Percentiles rank a stretch among this genome's conserved stretches.
Evolutionary conservation across 768 basidiomycete species (phyloP).

Genomic region (Mycena leptocephala): DNA sequence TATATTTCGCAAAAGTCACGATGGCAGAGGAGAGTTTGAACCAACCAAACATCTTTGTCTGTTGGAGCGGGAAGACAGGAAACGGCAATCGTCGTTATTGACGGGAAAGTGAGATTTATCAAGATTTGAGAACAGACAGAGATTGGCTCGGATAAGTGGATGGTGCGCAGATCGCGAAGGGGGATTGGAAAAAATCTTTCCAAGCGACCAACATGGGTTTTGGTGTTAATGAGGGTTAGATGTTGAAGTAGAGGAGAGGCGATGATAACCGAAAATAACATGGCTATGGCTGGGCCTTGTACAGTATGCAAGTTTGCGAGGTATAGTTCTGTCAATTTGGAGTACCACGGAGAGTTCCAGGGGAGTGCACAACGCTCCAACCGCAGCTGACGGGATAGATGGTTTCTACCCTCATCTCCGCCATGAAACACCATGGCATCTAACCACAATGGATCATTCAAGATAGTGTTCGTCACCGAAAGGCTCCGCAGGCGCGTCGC

Average conservation of each 20-base stretch:
- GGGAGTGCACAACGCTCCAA: slow-evolving; percentile 30
- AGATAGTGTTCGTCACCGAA: background rate
- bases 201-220: background rate
- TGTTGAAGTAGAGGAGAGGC: slow-evolving; percentile 27
- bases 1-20: background rate
- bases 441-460: slow-evolving; percentile 11
- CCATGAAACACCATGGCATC: slow-evolving; percentile 13
- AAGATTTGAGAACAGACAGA: background rate
- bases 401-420: background rate
- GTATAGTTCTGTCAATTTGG: slow-evolving; percentile 29
- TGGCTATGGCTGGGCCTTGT: slow-evolving; percentile 20
- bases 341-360: slow-evolving; percentile 34
- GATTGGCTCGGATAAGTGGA: background rate
- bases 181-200: background rate
- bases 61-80: background rate
- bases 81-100: background rate
- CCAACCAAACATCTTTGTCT: background rate
- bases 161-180: background rate
- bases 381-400: slow-evolving; percentile 2
- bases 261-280: slow-evolving; percentile 5
- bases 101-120: slow-evolving; percentile 4
- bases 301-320: slow-evolving; percentile 6
- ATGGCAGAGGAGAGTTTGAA: background rate
- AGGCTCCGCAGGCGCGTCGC: slow-evolving; percentile 1
- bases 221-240: slow-evolving; percentile 6